phyloP scores from a whole-genome alignment of 345 rosid species.

The Arabidopsis arenosa region DNA sequence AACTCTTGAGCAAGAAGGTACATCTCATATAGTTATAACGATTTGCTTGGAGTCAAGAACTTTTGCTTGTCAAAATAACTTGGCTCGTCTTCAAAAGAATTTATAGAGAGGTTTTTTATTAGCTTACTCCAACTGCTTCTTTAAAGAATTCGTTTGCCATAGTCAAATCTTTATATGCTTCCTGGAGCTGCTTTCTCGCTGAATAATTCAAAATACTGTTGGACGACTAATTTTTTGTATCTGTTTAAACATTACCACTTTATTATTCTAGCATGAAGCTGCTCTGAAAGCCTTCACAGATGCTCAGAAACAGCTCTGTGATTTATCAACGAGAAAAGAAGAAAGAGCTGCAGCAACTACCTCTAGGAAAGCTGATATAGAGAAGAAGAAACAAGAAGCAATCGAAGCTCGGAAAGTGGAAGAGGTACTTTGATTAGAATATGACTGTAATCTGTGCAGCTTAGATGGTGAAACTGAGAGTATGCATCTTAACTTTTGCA shows the following conservation, averaged over 20 bases:
- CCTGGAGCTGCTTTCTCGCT: slow-evolving; percentile 7
- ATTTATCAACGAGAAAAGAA: slow-evolving; percentile 57
- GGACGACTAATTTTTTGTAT: slow-evolving; percentile 12
- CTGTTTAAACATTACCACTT: slow-evolving; percentile 19
- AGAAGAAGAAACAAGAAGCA: slow-evolving; percentile 67
- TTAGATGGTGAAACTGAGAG: slow-evolving; percentile 31
- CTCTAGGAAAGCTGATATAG: slow-evolving; percentile 59
- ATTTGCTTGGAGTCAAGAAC: slow-evolving; percentile 6
- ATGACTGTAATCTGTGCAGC: slow-evolving; percentile 30
- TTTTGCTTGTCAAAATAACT: slow-evolving; percentile 23
- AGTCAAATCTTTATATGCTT: slow-evolving; percentile 8
- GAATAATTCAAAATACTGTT: slow-evolving; percentile 6
- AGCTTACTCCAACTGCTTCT: slow-evolving; percentile 22
- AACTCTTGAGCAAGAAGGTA: slow-evolving; percentile 87
- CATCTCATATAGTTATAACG: slow-evolving; percentile 25
- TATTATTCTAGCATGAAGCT: slow-evolving; percentile 79
- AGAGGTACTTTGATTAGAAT: slow-evolving; percentile 56
- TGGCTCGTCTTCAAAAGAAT: slow-evolving; percentile 23
- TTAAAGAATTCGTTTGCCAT: slow-evolving; percentile 18
- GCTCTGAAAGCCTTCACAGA: slow-evolving; percentile 71
- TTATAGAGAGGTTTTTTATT: background rate
- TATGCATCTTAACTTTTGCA: slow-evolving; percentile 47
- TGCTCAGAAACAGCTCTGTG: slow-evolving; percentile 80
- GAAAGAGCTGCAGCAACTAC: slow-evolving; percentile 51
- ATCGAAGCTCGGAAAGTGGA: slow-evolving; percentile 72